Percentiles rank a stretch among this genome's conserved stretches.
Evolutionary conservation across 2,329 filamentous ascomycete species (phyloP).

Genomic region (Drechmeria coniospora): DNA sequence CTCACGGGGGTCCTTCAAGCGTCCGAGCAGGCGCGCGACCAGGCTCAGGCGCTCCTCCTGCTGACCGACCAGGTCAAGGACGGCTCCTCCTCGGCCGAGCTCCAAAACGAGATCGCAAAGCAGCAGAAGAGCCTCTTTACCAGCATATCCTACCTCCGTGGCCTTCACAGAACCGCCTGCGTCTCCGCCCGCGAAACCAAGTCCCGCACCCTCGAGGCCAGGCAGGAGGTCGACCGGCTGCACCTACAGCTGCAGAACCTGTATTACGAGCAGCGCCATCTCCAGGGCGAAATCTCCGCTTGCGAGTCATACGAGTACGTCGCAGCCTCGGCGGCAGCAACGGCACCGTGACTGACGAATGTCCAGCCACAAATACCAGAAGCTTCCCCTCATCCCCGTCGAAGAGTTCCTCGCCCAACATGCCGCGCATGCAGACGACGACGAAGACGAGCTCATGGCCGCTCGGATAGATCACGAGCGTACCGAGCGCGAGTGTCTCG

Average conservation of each 20-base stretch:
- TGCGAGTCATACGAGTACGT: conserved; percentile 86
- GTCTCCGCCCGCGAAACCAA: conserved; percentile 77
- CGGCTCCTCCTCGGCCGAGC: conserved; percentile 26
- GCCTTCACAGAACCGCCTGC: conserved; percentile 68
- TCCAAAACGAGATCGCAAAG: conserved; percentile 47
- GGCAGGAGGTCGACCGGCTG: conserved; percentile 80
- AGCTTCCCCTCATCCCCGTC: conserved; percentile 68
- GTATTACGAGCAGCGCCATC: conserved; percentile 86
- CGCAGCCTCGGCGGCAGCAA: not conserved
- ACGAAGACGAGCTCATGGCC: conserved; percentile 73
- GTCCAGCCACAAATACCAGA: conserved; percentile 70
- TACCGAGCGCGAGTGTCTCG: conserved; percentile 66
- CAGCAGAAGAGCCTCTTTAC: conserved; percentile 70
- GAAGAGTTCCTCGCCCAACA: conserved; percentile 67
- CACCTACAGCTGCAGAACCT: conserved; percentile 91
- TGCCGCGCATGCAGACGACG: conserved; percentile 56
- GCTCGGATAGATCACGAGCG: conserved; percentile 86
- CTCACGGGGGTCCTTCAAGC: conserved; percentile 55
- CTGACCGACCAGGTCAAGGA: conserved; percentile 30
- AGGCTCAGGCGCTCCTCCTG: conserved; percentile 51
- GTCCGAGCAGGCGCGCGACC: conserved; percentile 56
- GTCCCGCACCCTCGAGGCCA: conserved; percentile 66
- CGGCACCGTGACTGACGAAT: not conserved
- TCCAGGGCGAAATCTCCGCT: conserved; percentile 76
- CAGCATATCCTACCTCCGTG: conserved; percentile 65